phyloP scores from a whole-genome alignment of 495 filamentous ascomycete genomes.

The Penicillium subrubescens region DNA sequence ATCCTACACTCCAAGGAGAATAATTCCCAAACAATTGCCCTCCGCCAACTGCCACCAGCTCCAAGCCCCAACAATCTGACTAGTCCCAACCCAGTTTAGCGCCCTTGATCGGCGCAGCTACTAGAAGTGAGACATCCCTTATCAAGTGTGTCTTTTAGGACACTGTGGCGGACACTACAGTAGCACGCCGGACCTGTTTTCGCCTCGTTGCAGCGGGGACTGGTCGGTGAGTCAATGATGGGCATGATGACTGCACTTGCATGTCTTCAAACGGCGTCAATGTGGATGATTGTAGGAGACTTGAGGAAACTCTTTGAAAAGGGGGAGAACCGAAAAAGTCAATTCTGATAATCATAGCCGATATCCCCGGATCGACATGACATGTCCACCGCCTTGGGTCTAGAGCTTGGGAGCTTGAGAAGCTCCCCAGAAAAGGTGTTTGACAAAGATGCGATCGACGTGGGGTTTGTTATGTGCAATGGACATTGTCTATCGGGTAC shows the following conservation, averaged over 20 bases:
- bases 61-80: not conserved
- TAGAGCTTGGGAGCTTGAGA: not conserved
- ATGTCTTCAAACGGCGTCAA: not conserved
- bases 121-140: constrained; percentile 18
- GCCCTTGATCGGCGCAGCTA: constrained; percentile 17
- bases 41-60: not conserved
- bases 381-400: constrained; percentile 9
- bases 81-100: constrained; percentile 18
- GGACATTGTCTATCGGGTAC: not conserved
- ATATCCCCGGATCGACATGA: constrained; percentile 26
- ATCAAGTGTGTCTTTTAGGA: not conserved
- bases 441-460: not conserved
- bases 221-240: constrained; percentile 1
- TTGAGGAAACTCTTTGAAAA: not conserved
- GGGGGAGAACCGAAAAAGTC: not conserved
- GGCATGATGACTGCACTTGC: not conserved
- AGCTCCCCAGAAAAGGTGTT: not conserved
- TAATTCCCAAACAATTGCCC: not conserved
- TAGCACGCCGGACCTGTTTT: not conserved
- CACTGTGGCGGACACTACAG: constrained; percentile 1
- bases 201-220: constrained; percentile 10
- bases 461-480: not conserved
- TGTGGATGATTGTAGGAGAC: not conserved
- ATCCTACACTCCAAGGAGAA: not conserved
- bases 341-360: constrained; percentile 1